Evolutionary conservation across 768 basidiomycete genomes (phyloP).

Genomic region (Glaciozyma antarctica): DNA sequence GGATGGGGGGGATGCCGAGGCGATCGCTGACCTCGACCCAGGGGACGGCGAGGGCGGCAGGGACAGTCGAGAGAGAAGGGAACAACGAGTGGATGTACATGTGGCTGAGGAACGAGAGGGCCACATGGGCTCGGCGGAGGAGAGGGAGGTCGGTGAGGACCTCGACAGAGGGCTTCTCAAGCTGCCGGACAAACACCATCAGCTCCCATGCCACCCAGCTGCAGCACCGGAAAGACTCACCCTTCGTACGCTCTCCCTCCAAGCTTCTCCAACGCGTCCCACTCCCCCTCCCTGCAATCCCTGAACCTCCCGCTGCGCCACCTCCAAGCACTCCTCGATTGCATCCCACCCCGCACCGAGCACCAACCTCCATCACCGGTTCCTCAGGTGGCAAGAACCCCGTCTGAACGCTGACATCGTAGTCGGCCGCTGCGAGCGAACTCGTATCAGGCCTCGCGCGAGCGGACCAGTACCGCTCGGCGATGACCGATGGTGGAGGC

Average conservation of each 20-base stretch:
- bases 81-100: constrained; percentile 63
- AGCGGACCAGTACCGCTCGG: constrained; percentile 5
- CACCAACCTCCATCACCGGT: constrained; percentile 58
- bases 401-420: constrained; percentile 80
- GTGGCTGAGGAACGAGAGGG: constrained; percentile 78
- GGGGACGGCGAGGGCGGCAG: constrained; percentile 61
- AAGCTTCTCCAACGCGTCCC: constrained; percentile 52
- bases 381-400: constrained; percentile 87
- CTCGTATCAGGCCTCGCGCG: constrained; percentile 45
- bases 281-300: constrained; percentile 46
- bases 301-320: constrained; percentile 54
- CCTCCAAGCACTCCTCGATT: constrained; percentile 37
- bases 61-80: constrained; percentile 45
- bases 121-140: constrained; percentile 75
- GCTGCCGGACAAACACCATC: constrained; percentile 16
- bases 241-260: constrained; percentile 55
- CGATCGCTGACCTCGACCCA: constrained; percentile 59
- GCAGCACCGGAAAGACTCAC: constrained; percentile 46
- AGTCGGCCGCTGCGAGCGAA: constrained; percentile 72
- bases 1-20: constrained; percentile 71
- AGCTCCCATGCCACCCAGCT: neutral
- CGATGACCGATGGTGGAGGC: neutral
- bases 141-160: constrained; percentile 43
- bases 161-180: constrained; percentile 11
- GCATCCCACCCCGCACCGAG: constrained; percentile 38